Evolutionary conservation across 495 filamentous ascomycete species (phyloP), one percentile per base, ranked within the genome.

Genomic region (Penicillium lagena): DNA sequence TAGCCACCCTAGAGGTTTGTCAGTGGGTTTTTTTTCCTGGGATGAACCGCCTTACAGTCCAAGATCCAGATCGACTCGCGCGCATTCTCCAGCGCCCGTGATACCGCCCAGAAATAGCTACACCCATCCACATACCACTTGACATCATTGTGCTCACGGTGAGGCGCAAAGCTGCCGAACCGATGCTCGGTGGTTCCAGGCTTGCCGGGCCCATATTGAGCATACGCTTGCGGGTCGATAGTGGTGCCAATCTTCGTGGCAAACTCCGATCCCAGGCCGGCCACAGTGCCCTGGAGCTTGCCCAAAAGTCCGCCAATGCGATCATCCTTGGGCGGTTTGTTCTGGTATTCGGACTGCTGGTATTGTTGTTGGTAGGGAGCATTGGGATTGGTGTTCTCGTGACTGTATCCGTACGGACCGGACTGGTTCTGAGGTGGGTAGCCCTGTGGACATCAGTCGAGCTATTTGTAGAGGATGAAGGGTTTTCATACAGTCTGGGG

Each of bases 111-210:
- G 70, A 97, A 89, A 56, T 97, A 97, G 1, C 81, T 81, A 56
- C 87, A 90, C 2, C 87, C 91, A 64, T 97, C 91, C 15, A 96
- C 88, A 71, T 87, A 93, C 88, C 89, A 95, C 67, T 97, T 96
- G 31, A 75, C 75, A 41, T 81, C 74, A 48, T 87, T 86, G 11
- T 74, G 72, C 39, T 76, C 68, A 22, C 81, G 68, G 11, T 77
- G 66, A 6, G 87, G 84, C 2, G 86, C 86, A 66, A 96, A 96
- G 50, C 87, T 94, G 33, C 80, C 77, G 64, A 83, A 95, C 30
- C 89, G 79, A 50, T 91, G 75, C 39, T 79, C 70, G 34, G 75
- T 22, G 4, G 2, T 61, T 37, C 62, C 62, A 36, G 71, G 63
- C 37, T 72, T 66, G 13, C 45, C 60, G 14, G 66, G 44, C 14